These are phyloP conservation scores for Mucor piriformis DNA, from an alignment of 371 early-diverging fungal species.

Conservation along the genomic window DNA sequence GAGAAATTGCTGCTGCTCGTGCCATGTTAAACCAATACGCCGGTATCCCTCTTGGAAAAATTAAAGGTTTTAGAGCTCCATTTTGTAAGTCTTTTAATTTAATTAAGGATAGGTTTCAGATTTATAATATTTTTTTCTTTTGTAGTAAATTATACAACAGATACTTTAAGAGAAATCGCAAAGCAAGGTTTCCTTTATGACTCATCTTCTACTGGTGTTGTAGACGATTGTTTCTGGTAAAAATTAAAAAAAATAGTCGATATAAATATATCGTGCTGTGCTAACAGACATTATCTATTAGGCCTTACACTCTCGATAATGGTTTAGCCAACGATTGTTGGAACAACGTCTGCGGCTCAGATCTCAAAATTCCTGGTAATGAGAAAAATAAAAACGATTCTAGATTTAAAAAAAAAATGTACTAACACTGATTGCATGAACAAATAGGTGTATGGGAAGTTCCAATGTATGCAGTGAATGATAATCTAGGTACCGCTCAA, in stretches of 20 bases:
- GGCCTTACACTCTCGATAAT: constrained; percentile 77
- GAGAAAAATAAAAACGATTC: background rate
- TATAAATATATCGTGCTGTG: background rate
- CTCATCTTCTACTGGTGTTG: constrained; percentile 58
- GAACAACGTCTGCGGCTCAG: constrained; percentile 59
- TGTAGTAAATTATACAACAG: constrained; percentile 63
- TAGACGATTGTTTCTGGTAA: constrained; percentile 64
- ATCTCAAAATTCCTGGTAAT: constrained; percentile 56
- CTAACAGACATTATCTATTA: background rate
- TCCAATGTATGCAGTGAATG: constrained; percentile 63
- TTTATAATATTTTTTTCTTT: background rate
- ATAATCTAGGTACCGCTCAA: constrained; percentile 48
- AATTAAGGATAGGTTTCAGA: background rate
- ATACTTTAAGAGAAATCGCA: constrained; percentile 53
- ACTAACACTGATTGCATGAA: constrained; percentile 11
- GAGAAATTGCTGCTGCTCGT: constrained; percentile 63
- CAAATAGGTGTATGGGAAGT: constrained; percentile 74
- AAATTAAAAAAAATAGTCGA: too few species aligned
- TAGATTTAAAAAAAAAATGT: background rate
- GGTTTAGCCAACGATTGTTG: constrained; percentile 76
- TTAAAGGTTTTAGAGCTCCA: constrained; percentile 75
- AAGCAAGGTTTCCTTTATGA: constrained; percentile 72
- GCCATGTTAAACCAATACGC: constrained; percentile 61
- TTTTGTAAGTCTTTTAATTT: constrained; percentile 45
- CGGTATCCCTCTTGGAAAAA: constrained; percentile 68